phyloP scores from a whole-genome alignment of 169 alveolate species.

The Cryptosporidium muris region DNA sequence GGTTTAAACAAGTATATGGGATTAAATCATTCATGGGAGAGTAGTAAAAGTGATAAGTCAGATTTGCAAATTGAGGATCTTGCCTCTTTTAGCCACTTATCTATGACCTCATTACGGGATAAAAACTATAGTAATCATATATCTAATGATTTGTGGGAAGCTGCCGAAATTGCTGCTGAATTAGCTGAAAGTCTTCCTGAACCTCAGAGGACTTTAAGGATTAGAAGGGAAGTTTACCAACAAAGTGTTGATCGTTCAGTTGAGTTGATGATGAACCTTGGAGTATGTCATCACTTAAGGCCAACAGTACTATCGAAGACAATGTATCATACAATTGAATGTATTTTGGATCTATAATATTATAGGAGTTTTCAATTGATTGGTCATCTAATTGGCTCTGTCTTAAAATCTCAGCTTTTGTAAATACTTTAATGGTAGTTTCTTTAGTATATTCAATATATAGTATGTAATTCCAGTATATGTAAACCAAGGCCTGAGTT shows the following conservation, averaged over 20 bases:
- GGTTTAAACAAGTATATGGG: too few species aligned
- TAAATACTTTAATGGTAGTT: conserved; percentile 6
- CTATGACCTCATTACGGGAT: background rate
- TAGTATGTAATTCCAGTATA: conserved; percentile 49
- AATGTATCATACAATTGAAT: conserved; percentile 56
- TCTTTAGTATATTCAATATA: conserved; percentile 8
- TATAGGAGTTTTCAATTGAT: background rate
- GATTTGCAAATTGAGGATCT: conserved; percentile 64
- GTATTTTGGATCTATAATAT: conserved; percentile 9
- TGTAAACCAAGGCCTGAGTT: conserved; percentile 47
- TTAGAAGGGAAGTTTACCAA: conserved; percentile 57
- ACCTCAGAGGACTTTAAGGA: conserved; percentile 58
- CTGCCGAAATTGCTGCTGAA: conserved; percentile 55
- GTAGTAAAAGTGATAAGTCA: conserved; percentile 46
- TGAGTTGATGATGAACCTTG: conserved; percentile 34
- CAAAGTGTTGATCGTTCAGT: conserved; percentile 57
- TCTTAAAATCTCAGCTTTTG: background rate
- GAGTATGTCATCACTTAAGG: conserved; percentile 24
- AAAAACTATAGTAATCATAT: background rate
- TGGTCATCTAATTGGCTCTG: background rate
- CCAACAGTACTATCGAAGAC: conserved; percentile 34
- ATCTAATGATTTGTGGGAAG: conserved; percentile 21
- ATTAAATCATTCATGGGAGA: conserved; percentile 53
- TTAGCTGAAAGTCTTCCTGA: conserved; percentile 55
- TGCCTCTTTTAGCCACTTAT: background rate